A percentile compares a stretch with the other conserved stretches of the same genome.
phyloP scores from a whole-genome alignment of 169 alveolate species.

The Cryptosporidium sp. region DNA sequence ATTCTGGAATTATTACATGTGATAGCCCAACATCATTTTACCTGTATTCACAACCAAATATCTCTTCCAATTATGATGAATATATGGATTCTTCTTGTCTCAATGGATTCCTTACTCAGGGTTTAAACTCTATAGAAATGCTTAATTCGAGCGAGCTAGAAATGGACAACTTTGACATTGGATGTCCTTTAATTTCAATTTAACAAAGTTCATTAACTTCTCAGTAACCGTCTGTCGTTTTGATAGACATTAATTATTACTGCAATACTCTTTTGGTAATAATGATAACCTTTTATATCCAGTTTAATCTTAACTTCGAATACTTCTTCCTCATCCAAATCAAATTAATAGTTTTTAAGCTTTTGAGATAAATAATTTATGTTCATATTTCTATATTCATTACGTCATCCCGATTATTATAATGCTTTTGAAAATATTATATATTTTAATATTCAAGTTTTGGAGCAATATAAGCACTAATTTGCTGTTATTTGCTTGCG shows the following conservation, averaged over 20 bases:
- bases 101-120: slow-evolving; percentile 48
- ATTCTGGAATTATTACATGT: background rate
- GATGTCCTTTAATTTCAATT: slow-evolving; percentile 65
- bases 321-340: background rate
- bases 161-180: slow-evolving; percentile 49
- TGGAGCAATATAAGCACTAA: background rate
- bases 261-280: slow-evolving; percentile 1
- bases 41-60: slow-evolving; percentile 14
- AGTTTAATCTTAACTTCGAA: background rate
- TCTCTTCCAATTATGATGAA: slow-evolving; percentile 36
- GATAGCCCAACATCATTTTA: slow-evolving; percentile 58
- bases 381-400: background rate
- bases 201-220: background rate
- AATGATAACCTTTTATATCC: slow-evolving; percentile 11
- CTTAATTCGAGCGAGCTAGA: slow-evolving; percentile 42
- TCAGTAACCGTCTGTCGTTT: background rate
- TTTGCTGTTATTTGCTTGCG: background rate
- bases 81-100: slow-evolving; percentile 32
- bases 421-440: too few species aligned
- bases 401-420: background rate
- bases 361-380: background rate
- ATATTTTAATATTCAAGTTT: too few species aligned
- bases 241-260: background rate
- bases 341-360: slow-evolving; percentile 1
- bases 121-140: slow-evolving; percentile 41